Evolutionary conservation across 345 rosid species (phyloP), one percentile per base, ranked within the genome.

Genomic region (Populus alba): DNA sequence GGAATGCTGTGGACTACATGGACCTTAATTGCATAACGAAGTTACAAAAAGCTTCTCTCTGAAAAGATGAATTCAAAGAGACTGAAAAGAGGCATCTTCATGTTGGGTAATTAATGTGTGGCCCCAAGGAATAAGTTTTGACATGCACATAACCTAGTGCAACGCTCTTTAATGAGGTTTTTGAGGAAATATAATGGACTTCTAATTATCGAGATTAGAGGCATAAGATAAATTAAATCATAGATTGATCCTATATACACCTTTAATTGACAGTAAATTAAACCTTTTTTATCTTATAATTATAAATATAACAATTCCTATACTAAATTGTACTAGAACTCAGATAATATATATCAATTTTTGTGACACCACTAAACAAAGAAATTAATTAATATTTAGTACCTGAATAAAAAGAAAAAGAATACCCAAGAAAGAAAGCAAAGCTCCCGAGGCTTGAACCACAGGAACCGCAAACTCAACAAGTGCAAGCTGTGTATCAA

Each of bases 401-500:
- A 90, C 98, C 97, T 91, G 93, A 74, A 92, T 47, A 57, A 91
- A 90, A 43, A 91, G 77, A 59, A 91, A 83, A 15, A 96, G 79
- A 68, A 94, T 62, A 18, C 88, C 99, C 43, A 91, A 17, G 75
- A 91, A 88, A 80, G 82, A 75, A 69, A 94, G 88, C 12, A 89
- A 62, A 3, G 94, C 86, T n/a, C 98, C 98, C 5, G 87, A 59
- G 10, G 86, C 77, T 27, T 92, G 91, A 70, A 92, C 89, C 59
- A 86, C 16, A 11, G 97, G 97, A 43, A 88, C 99, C 1, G 89
- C 86, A 47, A 96, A 88, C 84, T 96, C 97, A 15, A 96, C 97
- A 8, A 92, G 85, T 6, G 82, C 89, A 15, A 96, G 87, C 91
- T 96, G 98, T n/a, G 80, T 10, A 78, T 94, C 97, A 72, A 73